Conservation (phyloP, 2,329 filamentous ascomycete genomes). For the Aulographum hederae region DNA sequence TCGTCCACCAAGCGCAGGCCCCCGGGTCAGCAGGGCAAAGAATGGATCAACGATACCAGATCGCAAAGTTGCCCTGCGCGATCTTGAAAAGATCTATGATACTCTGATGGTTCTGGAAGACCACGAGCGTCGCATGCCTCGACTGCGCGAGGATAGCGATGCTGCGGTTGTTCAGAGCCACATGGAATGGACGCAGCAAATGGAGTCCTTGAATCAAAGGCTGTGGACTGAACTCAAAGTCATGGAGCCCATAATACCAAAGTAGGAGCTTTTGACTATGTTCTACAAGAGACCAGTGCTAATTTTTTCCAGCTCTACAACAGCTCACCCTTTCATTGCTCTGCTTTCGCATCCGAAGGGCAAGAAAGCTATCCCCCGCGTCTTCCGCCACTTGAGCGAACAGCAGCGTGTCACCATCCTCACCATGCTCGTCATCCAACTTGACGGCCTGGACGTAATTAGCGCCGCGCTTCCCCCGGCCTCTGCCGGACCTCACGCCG, state of each 20-base stretch:
- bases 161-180: slow-evolving; percentile 54
- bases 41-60: slow-evolving; percentile 28
- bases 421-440: slow-evolving; percentile 86
- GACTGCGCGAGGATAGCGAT: slow-evolving; percentile 43
- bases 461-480: slow-evolving; percentile 57
- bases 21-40: slow-evolving; percentile 19
- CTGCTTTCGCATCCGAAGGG: slow-evolving; percentile 90
- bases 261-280: too few species aligned
- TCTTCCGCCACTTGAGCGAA: slow-evolving; percentile 83
- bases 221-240: slow-evolving; percentile 83
- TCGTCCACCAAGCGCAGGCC: slow-evolving; percentile 30
- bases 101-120: slow-evolving; percentile 90
- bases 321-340: slow-evolving; percentile 80
- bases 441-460: slow-evolving; percentile 83
- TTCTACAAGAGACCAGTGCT: slow-evolving; percentile 4
- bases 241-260: slow-evolving; percentile 63
- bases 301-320: slow-evolving; percentile 39
- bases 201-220: slow-evolving; percentile 53
- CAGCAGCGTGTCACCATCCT: slow-evolving; percentile 89
- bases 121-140: slow-evolving; percentile 65
- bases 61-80: slow-evolving; percentile 64
- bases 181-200: slow-evolving; percentile 59
- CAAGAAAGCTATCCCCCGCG: slow-evolving; percentile 85
- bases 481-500: slow-evolving; percentile 32
- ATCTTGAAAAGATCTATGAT: slow-evolving; percentile 77